Base-by-base conservation (phyloP, 1,284 basidiomycete genomes). In the Irpex rosettiformis region DNA sequence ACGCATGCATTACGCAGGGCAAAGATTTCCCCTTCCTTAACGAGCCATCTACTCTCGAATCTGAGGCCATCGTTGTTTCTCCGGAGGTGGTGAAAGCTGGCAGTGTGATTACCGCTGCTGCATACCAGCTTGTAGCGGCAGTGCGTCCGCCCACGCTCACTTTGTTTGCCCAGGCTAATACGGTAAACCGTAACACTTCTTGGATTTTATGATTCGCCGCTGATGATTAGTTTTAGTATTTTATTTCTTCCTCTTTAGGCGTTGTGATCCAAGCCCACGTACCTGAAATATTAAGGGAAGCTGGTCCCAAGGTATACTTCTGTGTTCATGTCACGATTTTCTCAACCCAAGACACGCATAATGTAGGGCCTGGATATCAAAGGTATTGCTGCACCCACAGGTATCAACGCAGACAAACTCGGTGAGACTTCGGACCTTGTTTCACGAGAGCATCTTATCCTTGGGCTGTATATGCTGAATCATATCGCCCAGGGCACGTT, bases 121-220 rank as follows among this genome's bases (percentile, higher is more conserved):
- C 65, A 11, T 52, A 49, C 2, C 65, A 66, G 56, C 60, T 66
- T 13, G 55, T 62, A 21, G 58, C 57, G 6, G 22, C 64, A 10
- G 64, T 61, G 6, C 61, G 62, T 8, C 42, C 59, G 5, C 61
- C 64, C n/a, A 45, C 43, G 8, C 57, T 60, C 22, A 54, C 58
- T 45, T n/a, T 30, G 25, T 37, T 60, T 3, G 16, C 16, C 16
- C 33, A 37, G 11, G n/a, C 13, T 40, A 13, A 13, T n/a, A 13
- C 33, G 33, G 33, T 40, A 40, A 40, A n/a, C 6, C n/a, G n/a
- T n/a, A n/a, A n/a, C n/a, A n/a, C 11, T 8, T 37, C 33, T 16
- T 37, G 33, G n/a, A n/a, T n/a, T n/a, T n/a, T n/a, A n/a, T 40
- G 11, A 3, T 13, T 1, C 33, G 11, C n/a, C 3, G 13, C n/a